phyloP scores from a whole-genome alignment of 306 rosid species.

The Quercus rubra region DNA sequence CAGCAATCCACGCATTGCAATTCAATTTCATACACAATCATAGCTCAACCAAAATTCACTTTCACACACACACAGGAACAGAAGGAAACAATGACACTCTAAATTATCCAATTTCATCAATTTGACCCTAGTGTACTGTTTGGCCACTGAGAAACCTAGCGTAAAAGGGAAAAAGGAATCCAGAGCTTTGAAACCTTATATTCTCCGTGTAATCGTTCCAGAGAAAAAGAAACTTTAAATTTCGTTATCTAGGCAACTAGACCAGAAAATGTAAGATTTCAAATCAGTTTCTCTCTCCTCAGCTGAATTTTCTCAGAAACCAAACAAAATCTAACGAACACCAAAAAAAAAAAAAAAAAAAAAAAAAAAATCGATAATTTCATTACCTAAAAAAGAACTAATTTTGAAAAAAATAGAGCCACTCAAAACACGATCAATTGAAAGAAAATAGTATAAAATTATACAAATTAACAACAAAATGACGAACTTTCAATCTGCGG shows the following conservation, averaged over 20 bases:
- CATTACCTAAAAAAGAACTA: slow-evolving; percentile 28
- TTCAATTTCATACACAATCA: background rate
- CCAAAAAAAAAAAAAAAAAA: too few relatives aligned
- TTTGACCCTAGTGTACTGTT: background rate
- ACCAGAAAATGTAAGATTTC: slow-evolving; percentile 18
- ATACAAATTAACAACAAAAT: slow-evolving; percentile 17
- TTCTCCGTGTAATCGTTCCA: too few relatives aligned
- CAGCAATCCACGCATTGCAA: background rate
- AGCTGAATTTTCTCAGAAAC: background rate
- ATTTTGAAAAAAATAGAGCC: background rate
- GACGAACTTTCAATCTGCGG: slow-evolving; percentile 40
- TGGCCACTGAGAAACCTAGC: background rate
- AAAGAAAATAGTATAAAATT: background rate
- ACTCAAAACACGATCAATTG: background rate
- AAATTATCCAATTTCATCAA: too few relatives aligned
- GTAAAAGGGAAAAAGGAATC: too few relatives aligned
- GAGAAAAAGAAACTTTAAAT: slow-evolving; percentile 1
- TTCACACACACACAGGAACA: background rate
- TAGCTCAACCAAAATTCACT: background rate
- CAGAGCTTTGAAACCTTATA: too few relatives aligned
- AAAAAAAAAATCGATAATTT: background rate
- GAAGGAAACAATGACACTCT: too few relatives aligned
- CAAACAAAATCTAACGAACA: background rate
- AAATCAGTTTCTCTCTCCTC: slow-evolving; percentile 1
- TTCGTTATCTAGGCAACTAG: slow-evolving; percentile 1